Evolutionary conservation across 2,329 filamentous ascomycete genomes (phyloP), one percentile per base, ranked within the genome.

Genomic region (Claviceps sp.): DNA sequence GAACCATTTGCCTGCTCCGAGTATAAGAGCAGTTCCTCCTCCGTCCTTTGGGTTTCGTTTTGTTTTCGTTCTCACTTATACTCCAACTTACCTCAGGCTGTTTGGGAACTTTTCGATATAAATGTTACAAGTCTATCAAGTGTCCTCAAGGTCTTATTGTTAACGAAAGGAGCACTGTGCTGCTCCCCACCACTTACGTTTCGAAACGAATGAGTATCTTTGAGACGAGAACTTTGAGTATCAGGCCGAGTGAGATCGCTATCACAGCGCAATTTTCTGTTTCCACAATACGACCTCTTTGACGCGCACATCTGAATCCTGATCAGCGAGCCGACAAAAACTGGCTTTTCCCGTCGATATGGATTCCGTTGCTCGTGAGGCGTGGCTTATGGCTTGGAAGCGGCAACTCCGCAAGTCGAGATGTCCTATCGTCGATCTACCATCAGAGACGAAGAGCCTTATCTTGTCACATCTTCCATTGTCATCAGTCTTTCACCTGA

Each of bases 281-380:
- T 11, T 34, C 29, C 29, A 34, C 9, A 11, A 9, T 11, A 34
- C 29, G 3, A 5, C 45, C n/a, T 36, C 2, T 11, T 46, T n/a
- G 22, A 29, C n/a, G 11, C 29, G 8, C 29, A 13, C n/a, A 45
- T 0, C 7, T 16, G n/a, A n/a, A n/a, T n/a, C n/a, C n/a, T n/a
- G 13, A 5, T 14, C 7, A 13, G 8, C n/a, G 16, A 23, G 8
- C 7, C 17, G 23, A 16, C 17, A 11, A 5, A 20, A 36, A 47
- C 17, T 4, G 34, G 13, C 45, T 17, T 3, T 9, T 22, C 13
- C 22, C 3, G 26, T 14, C 39, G 43, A 14, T 5, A 54, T 75
- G 75, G 50, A 77, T 73, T 1, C 80, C 16, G 13, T 3, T 17
- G 17, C n/a, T 5, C 6, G 4, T 4, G 13, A 36, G 16, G 8